A percentile compares a stretch with the other conserved stretches of the same genome.
These are phyloP conservation scores for Fusarium zealandicum DNA, from an alignment of 2,329 filamentous ascomycete species.

Conservation along the genomic window DNA sequence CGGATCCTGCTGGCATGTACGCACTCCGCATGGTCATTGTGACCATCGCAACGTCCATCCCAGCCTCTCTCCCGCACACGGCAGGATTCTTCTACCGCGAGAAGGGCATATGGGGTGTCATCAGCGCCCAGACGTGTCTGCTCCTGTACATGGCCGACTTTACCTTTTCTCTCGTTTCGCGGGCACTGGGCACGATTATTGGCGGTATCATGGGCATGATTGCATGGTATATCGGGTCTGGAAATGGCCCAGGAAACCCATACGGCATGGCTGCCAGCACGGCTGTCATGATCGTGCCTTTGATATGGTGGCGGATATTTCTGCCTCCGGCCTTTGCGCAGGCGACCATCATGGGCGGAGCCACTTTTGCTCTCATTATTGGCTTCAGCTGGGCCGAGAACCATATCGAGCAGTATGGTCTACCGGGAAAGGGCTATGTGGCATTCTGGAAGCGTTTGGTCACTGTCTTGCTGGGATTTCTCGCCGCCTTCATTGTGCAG, in stretches of 20 bases:
- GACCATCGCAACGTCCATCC: conserved; percentile 53
- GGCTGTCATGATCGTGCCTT: conserved; percentile 46
- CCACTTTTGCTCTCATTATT: conserved; percentile 53
- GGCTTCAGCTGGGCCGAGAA: conserved; percentile 56
- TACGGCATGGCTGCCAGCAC: conserved; percentile 58
- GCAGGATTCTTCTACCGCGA: conserved; percentile 60
- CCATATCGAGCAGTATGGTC: conserved; percentile 53
- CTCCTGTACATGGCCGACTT: conserved; percentile 61
- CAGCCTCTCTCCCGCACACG: conserved; percentile 50
- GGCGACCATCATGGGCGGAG: conserved; percentile 44
- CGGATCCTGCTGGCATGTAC: conserved; percentile 53
- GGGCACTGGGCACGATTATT: conserved; percentile 53
- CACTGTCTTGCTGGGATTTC: conserved; percentile 54
- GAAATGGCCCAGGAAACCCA: conserved; percentile 55
- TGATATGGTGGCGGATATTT: conserved; percentile 49
- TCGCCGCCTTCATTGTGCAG: conserved; percentile 53
- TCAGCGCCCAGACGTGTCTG: conserved; percentile 58
- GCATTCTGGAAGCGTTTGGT: conserved; percentile 57
- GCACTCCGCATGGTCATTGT: conserved; percentile 57
- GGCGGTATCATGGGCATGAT: conserved; percentile 56
- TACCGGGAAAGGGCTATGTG: conserved; percentile 55
- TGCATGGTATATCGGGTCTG: conserved; percentile 61
- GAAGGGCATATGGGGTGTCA: conserved; percentile 60
- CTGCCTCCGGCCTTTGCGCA: conserved; percentile 41
- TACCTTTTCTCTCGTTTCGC: conserved; percentile 52